Percentiles rank a stretch among this genome's conserved stretches.
These are phyloP conservation scores for Westerdykella aurantiaca DNA, from an alignment of 2,329 filamentous ascomycete genomes.

Conservation along the genomic window DNA sequence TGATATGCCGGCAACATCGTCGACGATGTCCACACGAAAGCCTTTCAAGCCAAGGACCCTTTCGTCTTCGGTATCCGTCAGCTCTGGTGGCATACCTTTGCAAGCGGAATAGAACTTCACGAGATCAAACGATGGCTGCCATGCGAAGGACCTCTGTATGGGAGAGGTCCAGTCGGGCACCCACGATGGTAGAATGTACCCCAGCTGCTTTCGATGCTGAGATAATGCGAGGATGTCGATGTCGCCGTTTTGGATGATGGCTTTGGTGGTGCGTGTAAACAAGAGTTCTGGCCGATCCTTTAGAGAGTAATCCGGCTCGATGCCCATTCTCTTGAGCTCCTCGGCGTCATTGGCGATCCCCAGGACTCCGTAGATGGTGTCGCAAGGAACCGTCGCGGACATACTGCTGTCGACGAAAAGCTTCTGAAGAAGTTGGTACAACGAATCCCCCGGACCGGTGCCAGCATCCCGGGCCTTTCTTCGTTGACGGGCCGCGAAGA, in stretches of 20 bases:
- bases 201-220: background rate
- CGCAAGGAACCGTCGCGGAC: conserved; percentile 10
- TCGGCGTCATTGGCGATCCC: conserved; percentile 6
- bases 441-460: background rate
- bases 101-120: conserved; percentile 4
- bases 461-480: conserved; percentile 1
- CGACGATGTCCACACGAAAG: conserved; percentile 4
- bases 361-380: conserved; percentile 12
- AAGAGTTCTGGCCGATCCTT: conserved; percentile 3
- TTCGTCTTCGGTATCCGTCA: background rate
- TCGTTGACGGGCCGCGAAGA: background rate
- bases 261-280: conserved; percentile 2
- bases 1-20: conserved; percentile 1
- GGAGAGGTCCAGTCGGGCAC: conserved; percentile 5
- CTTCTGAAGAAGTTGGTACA: conserved; percentile 8
- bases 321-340: background rate
- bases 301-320: conserved; percentile 9
- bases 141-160: conserved; percentile 1
- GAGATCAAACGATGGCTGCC: background rate
- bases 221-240: conserved; percentile 4
- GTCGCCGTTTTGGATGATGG: conserved; percentile 2
- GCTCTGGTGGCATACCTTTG: background rate
- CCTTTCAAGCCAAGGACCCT: background rate
- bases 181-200: conserved; percentile 4
- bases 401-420: conserved; percentile 6